These are phyloP conservation scores for Xylaria venustula DNA, from an alignment of 495 filamentous ascomycete species.

Conservation along the genomic window DNA sequence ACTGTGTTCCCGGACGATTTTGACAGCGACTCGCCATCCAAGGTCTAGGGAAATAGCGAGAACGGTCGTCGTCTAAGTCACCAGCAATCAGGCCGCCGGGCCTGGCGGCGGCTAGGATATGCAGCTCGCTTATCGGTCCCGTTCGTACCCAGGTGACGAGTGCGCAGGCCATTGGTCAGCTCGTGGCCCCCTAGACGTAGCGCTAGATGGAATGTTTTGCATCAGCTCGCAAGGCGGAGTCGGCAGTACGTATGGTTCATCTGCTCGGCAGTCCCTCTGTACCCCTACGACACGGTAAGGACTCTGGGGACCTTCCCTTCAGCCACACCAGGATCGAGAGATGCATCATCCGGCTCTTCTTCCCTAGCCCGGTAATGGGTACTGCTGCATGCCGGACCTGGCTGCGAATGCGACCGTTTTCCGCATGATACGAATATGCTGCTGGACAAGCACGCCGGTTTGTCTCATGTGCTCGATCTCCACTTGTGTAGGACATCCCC, in stretches of 20 bases:
- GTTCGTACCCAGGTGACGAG: slow-evolving; percentile 5
- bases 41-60: no score
- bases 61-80: no score
- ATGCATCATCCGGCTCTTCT: slow-evolving; percentile 18
- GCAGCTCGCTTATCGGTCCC: slow-evolving; percentile 17
- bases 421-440: slow-evolving; percentile 13
- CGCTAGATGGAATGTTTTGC: slow-evolving; percentile 12
- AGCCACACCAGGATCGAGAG: not conserved
- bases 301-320: not conserved
- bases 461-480: slow-evolving; percentile 1
- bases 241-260: not conserved
- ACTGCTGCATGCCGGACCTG: not conserved
- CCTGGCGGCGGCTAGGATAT: slow-evolving; percentile 3
- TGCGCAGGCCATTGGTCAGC: slow-evolving; percentile 3
- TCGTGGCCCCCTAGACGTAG: not conserved
- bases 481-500: slow-evolving; percentile 7
- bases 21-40: no score
- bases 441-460: not conserved
- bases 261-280: not conserved
- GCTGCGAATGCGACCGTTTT: not conserved
- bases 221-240: slow-evolving; percentile 6
- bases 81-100: no score
- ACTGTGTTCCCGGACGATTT: no score
- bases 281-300: no score
- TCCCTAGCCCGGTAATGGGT: slow-evolving; percentile 7